Evolutionary conservation across 495 filamentous ascomycete genomes (phyloP), one percentile per base, ranked within the genome.

Genomic region (Penicillium cinerascens): DNA sequence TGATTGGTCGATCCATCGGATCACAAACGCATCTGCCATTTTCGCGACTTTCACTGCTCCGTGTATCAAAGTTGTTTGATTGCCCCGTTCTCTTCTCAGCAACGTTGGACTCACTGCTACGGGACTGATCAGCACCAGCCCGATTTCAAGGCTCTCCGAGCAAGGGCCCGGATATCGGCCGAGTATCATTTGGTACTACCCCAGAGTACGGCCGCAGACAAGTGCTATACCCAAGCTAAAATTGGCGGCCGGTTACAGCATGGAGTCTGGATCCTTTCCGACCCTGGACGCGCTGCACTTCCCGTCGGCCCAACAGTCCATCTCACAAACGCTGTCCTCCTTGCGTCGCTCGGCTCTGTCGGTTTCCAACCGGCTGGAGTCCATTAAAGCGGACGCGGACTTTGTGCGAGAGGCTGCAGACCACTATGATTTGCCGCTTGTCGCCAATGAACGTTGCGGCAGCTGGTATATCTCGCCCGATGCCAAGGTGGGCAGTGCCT

Each of bases 371-470:
- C 86, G 92, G 23, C 82, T 97, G 7, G 71, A 72, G 36, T 91
- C 85, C 35, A 89, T 92, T 61, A 73, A 76, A 53, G 64, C 78
- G 13, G 89, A 93, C 68, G 82, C 85, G 11, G 59, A 66, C 16
- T 92, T 91, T 63, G 84, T 89, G 15, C 67, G 69, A 15, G 69
- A 77, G 10, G 83, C 86, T 0, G 73, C 72, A 8, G 59, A 73
- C 8, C 65, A 72, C 20, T 79, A 78, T 52, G 59, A 61, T 18
- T 74, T 93, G n/a, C 92, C 92, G 0, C 70, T 97, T n/a, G 74
- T 98, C 20, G 88, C 91, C 20, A 98, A 98, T 60, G 89, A 96
- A 66, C 78, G 93, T 44, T 96, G 92, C 62, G 93, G 93, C 1
- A 91, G 89, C 64, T 98, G 93, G 93, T 98, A 98, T 68, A 87